Percentiles rank a stretch among this genome's conserved stretches.
These are phyloP conservation scores for Crithidia acanthocephali DNA, from an alignment of 208 protist genomes.

Conservation along the genomic window DNA sequence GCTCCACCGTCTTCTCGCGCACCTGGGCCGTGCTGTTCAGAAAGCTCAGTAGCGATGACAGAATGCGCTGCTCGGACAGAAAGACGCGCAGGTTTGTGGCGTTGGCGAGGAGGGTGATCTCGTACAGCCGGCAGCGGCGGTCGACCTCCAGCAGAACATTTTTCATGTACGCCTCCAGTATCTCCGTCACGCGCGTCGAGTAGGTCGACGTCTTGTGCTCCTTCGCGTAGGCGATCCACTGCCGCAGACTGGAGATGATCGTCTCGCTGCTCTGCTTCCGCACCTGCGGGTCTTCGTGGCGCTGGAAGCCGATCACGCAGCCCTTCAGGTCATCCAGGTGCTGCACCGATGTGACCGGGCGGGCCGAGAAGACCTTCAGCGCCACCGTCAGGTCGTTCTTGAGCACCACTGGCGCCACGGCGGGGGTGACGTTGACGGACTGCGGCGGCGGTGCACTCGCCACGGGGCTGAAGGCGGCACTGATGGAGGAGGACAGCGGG, in stretches of 20 bases:
- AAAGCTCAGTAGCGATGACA: constrained; percentile 84
- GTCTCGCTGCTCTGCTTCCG: constrained; percentile 76
- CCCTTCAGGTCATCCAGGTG: constrained; percentile 81
- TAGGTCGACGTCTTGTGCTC: constrained; percentile 84
- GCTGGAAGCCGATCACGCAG: constrained; percentile 76
- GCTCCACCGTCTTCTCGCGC: constrained; percentile 81
- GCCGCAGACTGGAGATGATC: constrained; percentile 64
- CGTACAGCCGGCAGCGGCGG: constrained; percentile 66
- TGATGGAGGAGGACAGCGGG: constrained; percentile 17
- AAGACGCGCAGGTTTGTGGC: constrained; percentile 69
- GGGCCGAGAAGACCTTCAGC: constrained; percentile 69
- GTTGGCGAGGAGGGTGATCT: constrained; percentile 70
- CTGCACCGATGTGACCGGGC: constrained; percentile 75
- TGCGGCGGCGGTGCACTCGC: constrained; percentile 3
- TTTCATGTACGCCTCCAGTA: constrained; percentile 87
- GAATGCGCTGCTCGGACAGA: constrained; percentile 74
- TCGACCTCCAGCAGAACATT: constrained; percentile 83
- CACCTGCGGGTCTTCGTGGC: constrained; percentile 69
- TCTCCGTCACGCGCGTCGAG: constrained; percentile 83
- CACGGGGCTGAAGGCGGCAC: constrained; percentile 27
- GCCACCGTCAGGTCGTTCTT: constrained; percentile 75
- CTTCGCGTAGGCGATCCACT: constrained; percentile 80
- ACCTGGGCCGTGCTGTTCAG: constrained; percentile 71
- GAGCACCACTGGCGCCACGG: constrained; percentile 2
- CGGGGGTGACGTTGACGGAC: background rate